Percentiles rank a stretch among this genome's conserved stretches.
phyloP scores from a whole-genome alignment of 495 filamentous ascomycete species.

The Talaromyces ruber region DNA sequence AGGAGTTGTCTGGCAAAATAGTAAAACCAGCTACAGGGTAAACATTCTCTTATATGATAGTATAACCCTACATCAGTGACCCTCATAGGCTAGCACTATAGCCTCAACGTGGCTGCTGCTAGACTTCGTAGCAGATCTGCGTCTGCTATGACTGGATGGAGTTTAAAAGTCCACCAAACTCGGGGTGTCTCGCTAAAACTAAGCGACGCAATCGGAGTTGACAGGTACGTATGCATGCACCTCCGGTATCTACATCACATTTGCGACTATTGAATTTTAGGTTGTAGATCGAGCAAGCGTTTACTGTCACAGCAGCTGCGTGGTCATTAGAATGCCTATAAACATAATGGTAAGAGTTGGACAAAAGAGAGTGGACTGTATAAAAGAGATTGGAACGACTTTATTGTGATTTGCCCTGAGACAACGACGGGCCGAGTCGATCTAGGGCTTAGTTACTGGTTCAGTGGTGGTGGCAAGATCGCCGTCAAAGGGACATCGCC shows the following conservation, averaged over 20 bases:
- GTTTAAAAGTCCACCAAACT: not conserved
- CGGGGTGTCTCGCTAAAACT: not conserved
- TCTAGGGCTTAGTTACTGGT: too few species aligned
- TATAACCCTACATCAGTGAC: not conserved
- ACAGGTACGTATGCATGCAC: not conserved
- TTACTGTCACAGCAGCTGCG: not conserved
- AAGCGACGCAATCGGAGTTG: not conserved
- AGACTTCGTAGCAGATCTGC: too few species aligned
- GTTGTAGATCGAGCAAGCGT: not conserved
- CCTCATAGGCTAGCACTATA: too few species aligned
- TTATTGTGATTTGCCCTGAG: too few species aligned
- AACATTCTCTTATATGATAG: not conserved
- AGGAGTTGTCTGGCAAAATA: not conserved
- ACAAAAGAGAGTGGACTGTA: not conserved
- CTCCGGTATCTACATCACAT: not conserved
- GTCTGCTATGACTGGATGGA: not conserved
- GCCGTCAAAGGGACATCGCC: not conserved
- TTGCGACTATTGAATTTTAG: not conserved
- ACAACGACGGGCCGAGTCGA: too few species aligned
- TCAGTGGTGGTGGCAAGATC: not conserved
- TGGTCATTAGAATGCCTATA: not conserved
- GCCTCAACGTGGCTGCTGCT: too few species aligned
- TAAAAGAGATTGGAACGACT: not conserved
- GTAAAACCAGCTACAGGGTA: not conserved
- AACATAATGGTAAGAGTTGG: not conserved